Evolutionary conservation across 2,329 filamentous ascomycete species (phyloP), one percentile per base, ranked within the genome.

Genomic region (Verticillium nonalfalfae): DNA sequence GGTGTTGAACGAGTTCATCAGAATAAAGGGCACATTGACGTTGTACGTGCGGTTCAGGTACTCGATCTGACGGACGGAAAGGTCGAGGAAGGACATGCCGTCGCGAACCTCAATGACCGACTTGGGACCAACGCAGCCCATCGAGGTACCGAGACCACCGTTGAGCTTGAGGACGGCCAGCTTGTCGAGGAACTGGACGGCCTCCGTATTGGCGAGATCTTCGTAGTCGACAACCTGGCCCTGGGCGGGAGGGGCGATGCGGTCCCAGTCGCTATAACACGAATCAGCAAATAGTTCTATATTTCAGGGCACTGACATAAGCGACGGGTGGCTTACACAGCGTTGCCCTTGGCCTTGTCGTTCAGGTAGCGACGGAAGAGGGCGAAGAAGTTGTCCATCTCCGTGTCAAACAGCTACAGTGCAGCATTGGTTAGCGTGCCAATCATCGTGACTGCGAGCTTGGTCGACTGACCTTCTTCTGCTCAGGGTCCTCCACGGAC

Each of bases 1-100:
- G 75, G 95, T 99, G 87, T 99, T 99, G 90, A 99, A 99, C 61
- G 95, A 98, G 89, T 99, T 99, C 95, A 99, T 99, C 71, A 99
- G 89, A 69, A 99, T 88, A 79, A 99, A 97, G 57, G 95, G 95
- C 38, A 99, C 95, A 75, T 97, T 98, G 77, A 96, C 92, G 70
- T 90, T 86, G 83, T 97, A 98, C 67, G 93, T 98, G 78, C 93
- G 90, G 89, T 99, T 99, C 70, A 99, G 89, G 84, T 93, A 96
- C 83, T 99, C 95, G 74, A 99, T 96, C 85, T 99, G 95, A 73
- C 95, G 91, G 71, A 99, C 95, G 21, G 95, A 98, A 71, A 99
- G 85, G 80, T 99, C 95, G 69, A 99, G 86, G 89, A 99, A 99
- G 71, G 95, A 99, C 95, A 98, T 99, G 86, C 95, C 95, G 72